phyloP scores from a whole-genome alignment of 2,329 filamentous ascomycete species.

The Colletotrichum tofieldiae region DNA sequence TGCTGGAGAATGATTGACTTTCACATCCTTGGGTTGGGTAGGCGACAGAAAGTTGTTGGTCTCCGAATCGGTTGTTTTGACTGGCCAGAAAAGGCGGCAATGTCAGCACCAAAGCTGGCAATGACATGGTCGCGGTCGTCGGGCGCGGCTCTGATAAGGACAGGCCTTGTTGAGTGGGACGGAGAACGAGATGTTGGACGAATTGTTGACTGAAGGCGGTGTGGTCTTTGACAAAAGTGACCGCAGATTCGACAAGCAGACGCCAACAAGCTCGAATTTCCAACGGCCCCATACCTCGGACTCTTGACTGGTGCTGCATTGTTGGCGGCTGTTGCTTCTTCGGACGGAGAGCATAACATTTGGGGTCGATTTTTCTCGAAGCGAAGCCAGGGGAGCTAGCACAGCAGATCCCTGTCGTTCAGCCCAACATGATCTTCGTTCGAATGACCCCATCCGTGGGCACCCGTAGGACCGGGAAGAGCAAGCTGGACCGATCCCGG shows the following conservation, averaged over 20 bases:
- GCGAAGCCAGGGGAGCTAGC: constrained; percentile 24
- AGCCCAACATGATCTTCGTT: constrained; percentile 42
- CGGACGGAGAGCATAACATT: constrained; percentile 20
- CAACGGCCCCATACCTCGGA: constrained; percentile 19
- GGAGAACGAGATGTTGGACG: constrained; percentile 21
- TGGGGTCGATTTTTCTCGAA: constrained; percentile 40
- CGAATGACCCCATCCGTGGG: constrained; percentile 34
- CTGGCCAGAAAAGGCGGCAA: constrained; percentile 10
- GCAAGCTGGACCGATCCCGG: constrained; percentile 27
- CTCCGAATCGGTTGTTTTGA: constrained; percentile 4
- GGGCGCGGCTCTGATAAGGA: constrained; percentile 39
- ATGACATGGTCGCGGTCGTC: constrained; percentile 19
- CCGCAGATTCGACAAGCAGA: constrained; percentile 13
- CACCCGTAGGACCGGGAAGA: constrained; percentile 19
- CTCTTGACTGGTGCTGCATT: constrained; percentile 17
- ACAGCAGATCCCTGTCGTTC: constrained; percentile 42
- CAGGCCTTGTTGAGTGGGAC: constrained; percentile 36
- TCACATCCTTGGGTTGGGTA: constrained; percentile 12
- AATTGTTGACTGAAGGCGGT: constrained; percentile 27
- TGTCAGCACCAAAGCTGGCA: constrained; percentile 41
- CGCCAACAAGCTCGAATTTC: constrained; percentile 14
- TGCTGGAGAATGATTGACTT: constrained; percentile 35
- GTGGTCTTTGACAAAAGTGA: constrained; percentile 6
- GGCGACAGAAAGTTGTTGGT: constrained; percentile 25
- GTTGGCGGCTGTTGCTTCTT: constrained; percentile 23